A percentile compares a stretch with the other conserved stretches of the same genome.
Conservation (phyloP, 2,329 filamentous ascomycete species). For the Epichloe bromicola region DNA sequence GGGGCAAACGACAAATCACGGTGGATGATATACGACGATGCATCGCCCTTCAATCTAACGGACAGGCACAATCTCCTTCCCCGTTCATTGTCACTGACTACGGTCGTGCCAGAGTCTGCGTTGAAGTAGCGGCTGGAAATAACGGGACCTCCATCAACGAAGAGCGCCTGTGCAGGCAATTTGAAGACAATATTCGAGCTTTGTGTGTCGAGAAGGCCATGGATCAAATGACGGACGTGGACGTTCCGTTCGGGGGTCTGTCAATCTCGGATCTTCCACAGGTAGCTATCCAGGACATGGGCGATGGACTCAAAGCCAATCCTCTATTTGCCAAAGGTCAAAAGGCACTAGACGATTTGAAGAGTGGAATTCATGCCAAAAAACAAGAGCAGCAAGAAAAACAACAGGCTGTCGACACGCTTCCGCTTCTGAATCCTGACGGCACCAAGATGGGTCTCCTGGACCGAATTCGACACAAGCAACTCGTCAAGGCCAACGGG, state of each 20-base stretch:
- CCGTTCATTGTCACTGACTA: conserved; percentile 37
- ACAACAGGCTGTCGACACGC: conserved; percentile 15
- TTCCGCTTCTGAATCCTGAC: conserved; percentile 25
- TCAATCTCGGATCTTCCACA: conserved; percentile 38
- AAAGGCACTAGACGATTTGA: conserved; percentile 55
- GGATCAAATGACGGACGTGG: conserved; percentile 19
- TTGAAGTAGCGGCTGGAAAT: conserved; percentile 37
- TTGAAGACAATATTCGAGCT: conserved; percentile 36
- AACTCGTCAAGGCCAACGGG: conserved; percentile 43
- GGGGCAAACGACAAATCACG: conserved; percentile 58
- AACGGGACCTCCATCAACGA: conserved; percentile 31
- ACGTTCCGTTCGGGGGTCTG: conserved; percentile 35
- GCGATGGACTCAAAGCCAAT: conserved; percentile 29
- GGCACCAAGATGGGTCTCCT: conserved; percentile 52
- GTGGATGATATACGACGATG: conserved; percentile 53
- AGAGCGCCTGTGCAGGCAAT: conserved; percentile 38
- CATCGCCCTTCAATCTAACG: conserved; percentile 44
- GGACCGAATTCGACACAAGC: conserved; percentile 63
- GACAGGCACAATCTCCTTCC: conserved; percentile 16
- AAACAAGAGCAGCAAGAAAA: conserved; percentile 33
- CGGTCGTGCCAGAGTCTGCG: conserved; percentile 41
- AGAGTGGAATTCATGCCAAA: conserved; percentile 42
- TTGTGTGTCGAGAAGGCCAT: conserved; percentile 27
- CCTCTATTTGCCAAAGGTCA: conserved; percentile 53
- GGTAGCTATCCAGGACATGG: conserved; percentile 21